Evolutionary conservation across 2,329 filamentous ascomycete genomes (phyloP), one percentile per base, ranked within the genome.

Genomic region (Nothopassalora personata): DNA sequence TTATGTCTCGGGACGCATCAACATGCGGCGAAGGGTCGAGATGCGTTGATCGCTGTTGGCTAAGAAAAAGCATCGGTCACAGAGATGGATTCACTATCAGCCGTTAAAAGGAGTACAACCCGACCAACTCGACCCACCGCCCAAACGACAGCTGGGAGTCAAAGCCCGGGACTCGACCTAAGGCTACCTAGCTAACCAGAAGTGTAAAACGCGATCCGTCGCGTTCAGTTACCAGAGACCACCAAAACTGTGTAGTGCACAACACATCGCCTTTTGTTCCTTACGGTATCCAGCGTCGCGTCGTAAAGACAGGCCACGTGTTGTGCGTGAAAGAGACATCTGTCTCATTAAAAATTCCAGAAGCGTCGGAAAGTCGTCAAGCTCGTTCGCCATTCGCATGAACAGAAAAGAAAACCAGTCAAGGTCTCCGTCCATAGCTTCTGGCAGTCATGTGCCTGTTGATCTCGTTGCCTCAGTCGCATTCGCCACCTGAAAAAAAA

Each of bases 111-210:
- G 61, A 64, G 61, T 64, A 61, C 58, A 53, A 62, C 60, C 54
- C 60, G 46, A 57, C 58, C 62, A 56, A 57, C 58, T 61, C 59
- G 34, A 57, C 53, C 56, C 56, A 51, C 49, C 18, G 30, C 49
- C 36, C 36, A 34, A 34, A 36, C 39, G 28, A 58, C 49, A 55
- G 54, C 58, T 43, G 57, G 54, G 58, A 60, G 58, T 60, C 58
- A 53, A 60, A 60, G 58, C 47, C 59, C 43, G 50, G 62, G 62
- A 64, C 62, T 64, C 62, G 56, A 64, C 62, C 60, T 60, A 62
- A 57, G 60, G 60, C 57, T 62, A 60, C 51, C 50, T 55, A 58
- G 56, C 46, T 56, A 58, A 58, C 27, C 23, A 28, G 34, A 46
- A 54, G 34, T 18, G 7, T 30, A 47, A 34, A 43, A 31, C 23